Evolutionary conservation across 2,329 filamentous ascomycete genomes (phyloP).

Genomic region (Colletotrichum gigasporum): DNA sequence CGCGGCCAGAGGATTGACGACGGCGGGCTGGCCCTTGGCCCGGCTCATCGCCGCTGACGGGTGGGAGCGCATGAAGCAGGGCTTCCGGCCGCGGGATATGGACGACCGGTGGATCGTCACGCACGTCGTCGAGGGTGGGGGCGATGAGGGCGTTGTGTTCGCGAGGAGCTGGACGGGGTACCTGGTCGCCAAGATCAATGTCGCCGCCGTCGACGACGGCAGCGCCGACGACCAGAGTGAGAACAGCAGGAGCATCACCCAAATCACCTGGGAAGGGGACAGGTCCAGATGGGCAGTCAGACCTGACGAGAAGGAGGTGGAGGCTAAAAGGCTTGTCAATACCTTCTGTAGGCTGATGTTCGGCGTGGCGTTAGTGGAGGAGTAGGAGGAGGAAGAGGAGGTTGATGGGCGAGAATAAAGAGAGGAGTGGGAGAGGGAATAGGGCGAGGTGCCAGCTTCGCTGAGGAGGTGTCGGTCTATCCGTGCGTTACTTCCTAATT

Average conservation of each 20-base stretch:
- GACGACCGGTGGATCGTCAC: conserved; percentile 1
- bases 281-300: not conserved
- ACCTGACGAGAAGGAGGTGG: not conserved
- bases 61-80: conserved; percentile 16
- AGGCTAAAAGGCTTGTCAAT: not conserved
- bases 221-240: not conserved
- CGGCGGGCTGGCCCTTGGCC: not conserved
- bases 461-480: too few relatives aligned
- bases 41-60: not conserved
- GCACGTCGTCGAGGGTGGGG: not conserved
- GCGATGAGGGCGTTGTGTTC: not conserved
- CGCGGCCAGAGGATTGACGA: too few relatives aligned
- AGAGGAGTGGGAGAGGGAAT: too few relatives aligned
- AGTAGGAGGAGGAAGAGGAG: not conserved
- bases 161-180: conserved; percentile 10
- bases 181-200: not conserved
- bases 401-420: not conserved
- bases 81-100: conserved; percentile 8
- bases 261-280: conserved; percentile 3
- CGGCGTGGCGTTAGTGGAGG: not conserved
- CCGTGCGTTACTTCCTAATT: not conserved
- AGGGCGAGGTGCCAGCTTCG: too few relatives aligned
- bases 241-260: not conserved
- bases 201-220: not conserved
- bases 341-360: not conserved